Evolutionary conservation across 352 stramenopile species (phyloP).

Genomic region (Pythium rishiriense): DNA sequence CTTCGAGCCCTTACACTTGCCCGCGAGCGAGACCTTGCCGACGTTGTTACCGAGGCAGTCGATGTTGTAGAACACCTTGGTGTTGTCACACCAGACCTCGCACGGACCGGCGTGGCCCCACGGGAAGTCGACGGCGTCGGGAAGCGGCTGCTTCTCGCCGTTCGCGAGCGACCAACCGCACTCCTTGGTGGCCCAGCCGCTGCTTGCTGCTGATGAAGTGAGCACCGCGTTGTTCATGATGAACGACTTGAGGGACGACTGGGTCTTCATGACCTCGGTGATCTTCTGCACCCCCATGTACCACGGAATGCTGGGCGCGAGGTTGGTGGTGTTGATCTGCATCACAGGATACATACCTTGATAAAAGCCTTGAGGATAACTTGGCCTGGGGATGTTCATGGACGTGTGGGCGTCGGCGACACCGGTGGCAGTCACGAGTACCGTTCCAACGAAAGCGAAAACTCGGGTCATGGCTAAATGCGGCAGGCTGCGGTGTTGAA

Average conservation of each 20-base stretch:
- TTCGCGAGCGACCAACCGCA: slow-evolving; percentile 18
- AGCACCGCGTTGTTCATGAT: slow-evolving; percentile 21
- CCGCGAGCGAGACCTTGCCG: not conserved
- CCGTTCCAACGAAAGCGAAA: slow-evolving; percentile 11
- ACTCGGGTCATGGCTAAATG: slow-evolving; percentile 28
- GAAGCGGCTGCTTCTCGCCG: not conserved
- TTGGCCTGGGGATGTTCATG: slow-evolving; percentile 9
- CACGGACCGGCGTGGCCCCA: slow-evolving; percentile 26
- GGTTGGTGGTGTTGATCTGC: slow-evolving; percentile 13
- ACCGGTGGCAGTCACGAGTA: slow-evolving; percentile 11
- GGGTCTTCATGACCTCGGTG: not conserved
- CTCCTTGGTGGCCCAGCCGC: slow-evolving; percentile 9
- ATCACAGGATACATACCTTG: slow-evolving; percentile 20
- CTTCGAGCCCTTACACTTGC: slow-evolving; percentile 15
- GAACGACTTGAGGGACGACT: slow-evolving; percentile 5
- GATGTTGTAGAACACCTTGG: slow-evolving; percentile 2
- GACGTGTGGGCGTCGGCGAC: slow-evolving; percentile 20
- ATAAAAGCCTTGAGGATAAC: slow-evolving; percentile 18
- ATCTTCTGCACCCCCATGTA: slow-evolving; percentile 27
- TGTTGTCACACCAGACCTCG: slow-evolving; percentile 13
- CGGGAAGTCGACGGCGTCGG: slow-evolving; percentile 18
- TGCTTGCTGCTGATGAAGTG: not conserved
- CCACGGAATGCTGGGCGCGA: slow-evolving; percentile 13
- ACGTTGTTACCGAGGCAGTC: slow-evolving; percentile 16
- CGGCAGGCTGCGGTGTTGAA: no score